phyloP scores from a whole-genome alignment of 2,329 filamentous ascomycete species.

The Trichophyton benhamiae region DNA sequence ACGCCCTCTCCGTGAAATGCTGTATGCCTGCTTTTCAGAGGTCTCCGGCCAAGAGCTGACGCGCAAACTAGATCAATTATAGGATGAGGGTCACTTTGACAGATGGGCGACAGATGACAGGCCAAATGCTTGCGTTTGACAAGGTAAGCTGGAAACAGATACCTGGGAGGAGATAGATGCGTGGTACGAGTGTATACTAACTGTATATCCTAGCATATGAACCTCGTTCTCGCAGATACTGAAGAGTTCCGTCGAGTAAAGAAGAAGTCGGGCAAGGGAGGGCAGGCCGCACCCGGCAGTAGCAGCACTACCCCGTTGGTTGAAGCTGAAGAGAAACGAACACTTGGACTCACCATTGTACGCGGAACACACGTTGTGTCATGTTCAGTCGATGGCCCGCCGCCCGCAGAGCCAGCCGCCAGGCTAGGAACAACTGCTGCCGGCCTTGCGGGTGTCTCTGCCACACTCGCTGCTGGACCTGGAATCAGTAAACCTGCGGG shows the following conservation, averaged over 20 bases:
- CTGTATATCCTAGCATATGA: slow-evolving; percentile 66
- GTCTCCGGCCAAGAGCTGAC: background rate
- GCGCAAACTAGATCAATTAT: slow-evolving; percentile 75
- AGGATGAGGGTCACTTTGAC: slow-evolving; percentile 94
- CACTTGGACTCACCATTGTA: slow-evolving; percentile 87
- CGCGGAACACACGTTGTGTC: slow-evolving; percentile 92
- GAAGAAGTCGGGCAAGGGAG: slow-evolving; percentile 63
- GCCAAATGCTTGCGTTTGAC: slow-evolving; percentile 96
- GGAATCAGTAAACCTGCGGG: slow-evolving; percentile 87
- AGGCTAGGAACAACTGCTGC: slow-evolving; percentile 68
- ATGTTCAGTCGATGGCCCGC: slow-evolving; percentile 87
- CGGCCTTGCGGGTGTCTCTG: slow-evolving; percentile 46
- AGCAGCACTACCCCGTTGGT: slow-evolving; percentile 53
- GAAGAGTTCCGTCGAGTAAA: slow-evolving; percentile 93
- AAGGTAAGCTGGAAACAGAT: slow-evolving; percentile 48
- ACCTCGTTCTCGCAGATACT: slow-evolving; percentile 93
- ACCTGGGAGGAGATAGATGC: background rate
- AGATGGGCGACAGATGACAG: slow-evolving; percentile 91
- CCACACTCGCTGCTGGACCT: slow-evolving; percentile 66
- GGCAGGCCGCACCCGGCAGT: slow-evolving; percentile 23
- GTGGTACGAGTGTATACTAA: background rate
- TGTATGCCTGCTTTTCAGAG: background rate
- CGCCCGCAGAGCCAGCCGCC: slow-evolving; percentile 82
- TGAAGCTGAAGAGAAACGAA: slow-evolving; percentile 92
- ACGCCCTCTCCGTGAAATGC: background rate